Percentiles rank a stretch among this genome's conserved stretches.
Conservation (phyloP, 2,329 filamentous ascomycete genomes). For the Epichloe uncinata region DNA sequence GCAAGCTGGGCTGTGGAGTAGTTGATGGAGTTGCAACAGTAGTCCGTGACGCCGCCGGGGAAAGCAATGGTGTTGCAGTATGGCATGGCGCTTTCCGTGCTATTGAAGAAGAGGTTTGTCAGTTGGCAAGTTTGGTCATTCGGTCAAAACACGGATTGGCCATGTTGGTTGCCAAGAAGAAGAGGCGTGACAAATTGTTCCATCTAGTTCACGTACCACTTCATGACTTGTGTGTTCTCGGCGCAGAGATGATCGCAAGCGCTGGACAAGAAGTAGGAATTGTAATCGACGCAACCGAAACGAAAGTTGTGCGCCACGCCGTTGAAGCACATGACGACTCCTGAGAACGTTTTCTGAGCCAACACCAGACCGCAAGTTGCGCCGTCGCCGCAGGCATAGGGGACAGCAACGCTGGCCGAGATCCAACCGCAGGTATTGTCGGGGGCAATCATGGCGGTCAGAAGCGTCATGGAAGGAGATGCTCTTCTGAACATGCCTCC, state of each 20-base stretch:
- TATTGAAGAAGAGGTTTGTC: too few relatives aligned
- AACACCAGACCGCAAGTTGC: slow-evolving; percentile 29
- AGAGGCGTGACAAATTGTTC: not conserved
- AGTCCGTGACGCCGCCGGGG: too few relatives aligned
- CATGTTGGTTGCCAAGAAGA: too few relatives aligned
- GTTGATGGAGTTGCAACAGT: too few relatives aligned
- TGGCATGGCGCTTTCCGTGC: too few relatives aligned
- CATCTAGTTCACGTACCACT: slow-evolving; percentile 25
- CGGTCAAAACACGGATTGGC: too few relatives aligned
- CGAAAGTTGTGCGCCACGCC: slow-evolving; percentile 20
- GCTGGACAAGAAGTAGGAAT: slow-evolving; percentile 19
- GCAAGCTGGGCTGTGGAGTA: too few relatives aligned
- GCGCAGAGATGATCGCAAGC: slow-evolving; percentile 28
- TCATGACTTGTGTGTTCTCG: slow-evolving; percentile 27
- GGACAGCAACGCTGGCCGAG: slow-evolving; percentile 24
- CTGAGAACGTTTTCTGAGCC: slow-evolving; percentile 14
- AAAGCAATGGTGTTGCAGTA: too few relatives aligned
- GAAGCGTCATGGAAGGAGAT: not conserved
- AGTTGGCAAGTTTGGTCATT: too few relatives aligned
- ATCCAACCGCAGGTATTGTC: slow-evolving; percentile 40
- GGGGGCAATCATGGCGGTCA: slow-evolving; percentile 25
- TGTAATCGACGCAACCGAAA: slow-evolving; percentile 26
- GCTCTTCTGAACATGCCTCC: not conserved
- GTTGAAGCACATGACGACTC: slow-evolving; percentile 31
- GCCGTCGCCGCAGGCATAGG: slow-evolving; percentile 24